Percentiles rank a stretch among this genome's conserved stretches.
These are phyloP conservation scores for Stachybotrys echinatus DNA, from an alignment of 2,329 filamentous ascomycete genomes.

Conservation along the genomic window DNA sequence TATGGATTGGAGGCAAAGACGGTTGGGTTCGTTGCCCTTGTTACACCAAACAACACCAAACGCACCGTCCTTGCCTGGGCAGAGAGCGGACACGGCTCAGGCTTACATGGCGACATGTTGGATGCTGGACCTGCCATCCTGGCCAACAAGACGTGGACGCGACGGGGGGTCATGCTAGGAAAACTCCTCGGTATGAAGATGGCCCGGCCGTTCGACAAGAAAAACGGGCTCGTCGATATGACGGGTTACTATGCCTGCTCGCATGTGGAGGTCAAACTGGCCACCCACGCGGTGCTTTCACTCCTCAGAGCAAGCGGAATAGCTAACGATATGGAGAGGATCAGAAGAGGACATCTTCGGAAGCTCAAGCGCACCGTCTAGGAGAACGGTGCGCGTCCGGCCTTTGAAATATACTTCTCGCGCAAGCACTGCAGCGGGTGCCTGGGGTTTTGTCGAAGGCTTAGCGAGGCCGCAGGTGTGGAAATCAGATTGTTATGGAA, in stretches of 20 bases:
- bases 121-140: conserved; percentile 16
- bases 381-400: conserved; percentile 18
- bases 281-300: conserved; percentile 22
- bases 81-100: conserved; percentile 26
- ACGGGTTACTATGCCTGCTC: conserved; percentile 23
- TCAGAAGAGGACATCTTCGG: conserved; percentile 14
- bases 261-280: conserved; percentile 36
- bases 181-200: conserved; percentile 21
- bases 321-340: conserved; percentile 11
- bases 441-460: conserved; percentile 13
- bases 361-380: conserved; percentile 14
- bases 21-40: conserved; percentile 23
- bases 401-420: conserved; percentile 29
- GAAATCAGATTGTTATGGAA: conserved; percentile 19
- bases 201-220: conserved; percentile 19
- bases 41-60: conserved; percentile 3
- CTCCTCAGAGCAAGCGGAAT: conserved; percentile 20
- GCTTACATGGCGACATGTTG: conserved; percentile 21
- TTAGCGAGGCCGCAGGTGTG: conserved; percentile 21
- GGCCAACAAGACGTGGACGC: conserved; percentile 23
- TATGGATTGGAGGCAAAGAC: conserved; percentile 21
- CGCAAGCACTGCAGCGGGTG: conserved; percentile 24
- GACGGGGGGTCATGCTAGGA: conserved; percentile 21
- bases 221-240: background rate
- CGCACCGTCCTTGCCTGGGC: conserved; percentile 24